Evolutionary conservation across 345 rosid species (phyloP).

Genomic region (Rhodamnia rubescens): DNA sequence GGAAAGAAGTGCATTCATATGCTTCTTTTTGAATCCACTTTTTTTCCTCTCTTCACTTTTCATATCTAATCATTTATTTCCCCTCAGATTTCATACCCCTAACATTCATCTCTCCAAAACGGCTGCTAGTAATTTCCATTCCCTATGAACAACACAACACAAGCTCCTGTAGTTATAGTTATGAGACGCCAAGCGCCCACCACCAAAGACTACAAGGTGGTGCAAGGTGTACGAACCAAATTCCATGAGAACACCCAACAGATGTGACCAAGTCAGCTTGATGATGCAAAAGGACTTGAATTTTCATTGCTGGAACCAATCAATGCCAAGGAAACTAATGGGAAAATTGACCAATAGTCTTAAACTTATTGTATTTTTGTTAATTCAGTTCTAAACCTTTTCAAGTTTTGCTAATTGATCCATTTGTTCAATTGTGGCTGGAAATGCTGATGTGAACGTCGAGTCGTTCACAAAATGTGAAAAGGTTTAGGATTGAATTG

Average conservation of each 20-base stretch:
- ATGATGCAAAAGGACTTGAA: not conserved
- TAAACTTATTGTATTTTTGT: too few species aligned
- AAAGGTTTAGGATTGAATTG: too few species aligned
- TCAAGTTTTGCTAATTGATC: too few species aligned
- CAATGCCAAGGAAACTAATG: not conserved
- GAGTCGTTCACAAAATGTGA: too few species aligned
- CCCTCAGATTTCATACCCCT: not conserved
- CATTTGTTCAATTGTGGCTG: too few species aligned
- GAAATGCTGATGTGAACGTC: too few species aligned
- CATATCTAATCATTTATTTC: slow-evolving; percentile 8
- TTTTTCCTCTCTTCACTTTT: not conserved
- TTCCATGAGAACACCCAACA: not conserved
- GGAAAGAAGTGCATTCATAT: slow-evolving; percentile 12
- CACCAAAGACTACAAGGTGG: not conserved
- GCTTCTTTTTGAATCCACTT: not conserved
- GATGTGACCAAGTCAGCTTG: not conserved
- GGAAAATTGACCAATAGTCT: too few species aligned
- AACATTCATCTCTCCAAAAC: not conserved
- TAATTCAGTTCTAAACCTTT: too few species aligned
- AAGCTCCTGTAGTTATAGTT: not conserved
- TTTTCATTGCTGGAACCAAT: not conserved
- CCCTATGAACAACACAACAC: not conserved
- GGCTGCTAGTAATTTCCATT: not conserved
- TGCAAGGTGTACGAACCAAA: not conserved
- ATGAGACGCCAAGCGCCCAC: not conserved